Conservation (phyloP, 1,284 basidiomycete genomes). For the Boletus smithii region DNA sequence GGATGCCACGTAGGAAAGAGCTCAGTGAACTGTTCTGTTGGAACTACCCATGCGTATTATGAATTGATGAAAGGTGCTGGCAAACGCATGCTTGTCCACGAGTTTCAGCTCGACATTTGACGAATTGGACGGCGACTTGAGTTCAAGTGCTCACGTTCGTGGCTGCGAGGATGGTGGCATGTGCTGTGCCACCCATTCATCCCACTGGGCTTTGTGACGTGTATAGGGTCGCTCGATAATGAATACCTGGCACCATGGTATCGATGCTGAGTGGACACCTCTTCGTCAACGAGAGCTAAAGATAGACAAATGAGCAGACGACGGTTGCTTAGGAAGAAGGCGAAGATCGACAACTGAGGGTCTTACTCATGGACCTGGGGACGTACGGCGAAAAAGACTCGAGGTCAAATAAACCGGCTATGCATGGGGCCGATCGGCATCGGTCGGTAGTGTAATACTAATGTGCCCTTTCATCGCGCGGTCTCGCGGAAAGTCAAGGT, state of each 20-base stretch:
- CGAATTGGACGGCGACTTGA: neutral
- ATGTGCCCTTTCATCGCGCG: slow-evolving; percentile 1
- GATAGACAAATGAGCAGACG: neutral
- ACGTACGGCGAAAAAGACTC: slow-evolving; percentile 33
- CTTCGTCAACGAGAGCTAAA: neutral
- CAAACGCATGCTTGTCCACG: neutral
- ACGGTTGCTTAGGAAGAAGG: neutral
- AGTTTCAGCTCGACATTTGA: neutral
- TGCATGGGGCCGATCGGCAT: slow-evolving; percentile 28
- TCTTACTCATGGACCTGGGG: neutral
- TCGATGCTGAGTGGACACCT: too few relatives aligned
- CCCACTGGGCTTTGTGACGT: too few relatives aligned
- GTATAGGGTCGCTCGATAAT: too few relatives aligned
- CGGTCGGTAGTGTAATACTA: slow-evolving; percentile 2
- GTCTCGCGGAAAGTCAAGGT: neutral
- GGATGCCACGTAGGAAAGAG: slow-evolving; percentile 2
- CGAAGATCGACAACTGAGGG: neutral
- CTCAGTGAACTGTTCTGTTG: neutral
- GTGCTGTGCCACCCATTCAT: too few relatives aligned
- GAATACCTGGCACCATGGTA: too few relatives aligned
- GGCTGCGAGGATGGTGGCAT: neutral
- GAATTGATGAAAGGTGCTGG: neutral
- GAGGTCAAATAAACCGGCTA: too few relatives aligned
- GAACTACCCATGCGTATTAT: neutral
- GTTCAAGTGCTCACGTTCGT: neutral